These are phyloP conservation scores for Agaricus sinodeliciosus DNA, from an alignment of 768 basidiomycete genomes.

Conservation along the genomic window DNA sequence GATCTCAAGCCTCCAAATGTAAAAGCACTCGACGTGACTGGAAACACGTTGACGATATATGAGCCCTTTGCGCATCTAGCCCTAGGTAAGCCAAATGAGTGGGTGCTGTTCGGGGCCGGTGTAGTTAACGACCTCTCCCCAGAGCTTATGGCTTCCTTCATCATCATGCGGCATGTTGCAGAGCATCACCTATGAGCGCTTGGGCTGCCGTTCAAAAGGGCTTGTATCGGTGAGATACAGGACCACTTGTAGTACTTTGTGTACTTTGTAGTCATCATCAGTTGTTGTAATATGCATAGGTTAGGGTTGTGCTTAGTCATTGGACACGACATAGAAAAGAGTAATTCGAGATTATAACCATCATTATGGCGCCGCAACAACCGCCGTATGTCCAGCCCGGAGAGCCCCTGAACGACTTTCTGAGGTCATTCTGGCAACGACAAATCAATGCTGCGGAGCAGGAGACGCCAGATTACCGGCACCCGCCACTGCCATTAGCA, in stretches of 20 bases:
- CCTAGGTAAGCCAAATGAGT: conserved; percentile 34
- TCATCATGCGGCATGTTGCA: conserved; percentile 59
- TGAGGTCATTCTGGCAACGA: conserved; percentile 85
- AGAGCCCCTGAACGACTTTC: conserved; percentile 80
- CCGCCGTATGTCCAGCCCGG: conserved; percentile 76
- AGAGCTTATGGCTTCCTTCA: conserved; percentile 55
- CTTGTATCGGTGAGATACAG: conserved; percentile 9
- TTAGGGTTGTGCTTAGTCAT: conserved; percentile 10
- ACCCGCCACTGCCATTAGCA: conserved; percentile 86
- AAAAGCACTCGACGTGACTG: conserved; percentile 53
- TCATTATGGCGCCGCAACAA: conserved; percentile 9
- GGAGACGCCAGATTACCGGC: conserved; percentile 82
- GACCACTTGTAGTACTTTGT: not conserved
- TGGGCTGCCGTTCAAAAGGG: not conserved
- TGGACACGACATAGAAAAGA: not conserved
- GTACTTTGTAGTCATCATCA: not conserved
- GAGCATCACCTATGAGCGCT: conserved; percentile 31
- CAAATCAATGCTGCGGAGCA: conserved; percentile 84
- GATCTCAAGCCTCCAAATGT: conserved; percentile 50
- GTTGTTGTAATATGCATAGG: not conserved
- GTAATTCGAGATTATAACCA: not conserved
- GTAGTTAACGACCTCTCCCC: conserved; percentile 7
- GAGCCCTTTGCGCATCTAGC: conserved; percentile 47
- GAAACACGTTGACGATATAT: conserved; percentile 55
- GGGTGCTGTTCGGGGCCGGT: not conserved